These are phyloP conservation scores for Coniochaeta pulveracea DNA, from an alignment of 2,329 filamentous ascomycete species.

Conservation along the genomic window DNA sequence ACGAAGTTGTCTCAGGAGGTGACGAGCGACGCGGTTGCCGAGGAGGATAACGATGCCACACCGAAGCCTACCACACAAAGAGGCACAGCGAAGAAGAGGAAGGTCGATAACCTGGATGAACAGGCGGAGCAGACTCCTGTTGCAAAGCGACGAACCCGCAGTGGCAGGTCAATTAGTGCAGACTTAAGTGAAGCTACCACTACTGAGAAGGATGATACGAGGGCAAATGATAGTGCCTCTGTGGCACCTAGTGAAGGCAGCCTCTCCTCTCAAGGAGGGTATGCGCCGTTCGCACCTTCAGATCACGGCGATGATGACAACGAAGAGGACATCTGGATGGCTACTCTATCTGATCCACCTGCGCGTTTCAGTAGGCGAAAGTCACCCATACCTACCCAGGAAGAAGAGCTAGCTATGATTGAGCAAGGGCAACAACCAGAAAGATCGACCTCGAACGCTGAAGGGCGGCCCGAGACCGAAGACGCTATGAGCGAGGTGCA, in stretches of 20 bases:
- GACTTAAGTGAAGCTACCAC: constrained; percentile 6
- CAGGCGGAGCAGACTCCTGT: constrained; percentile 11
- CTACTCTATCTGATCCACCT: constrained; percentile 26
- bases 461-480: constrained; percentile 5
- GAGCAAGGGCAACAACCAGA: no score
- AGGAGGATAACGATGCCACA: constrained; percentile 18
- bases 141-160: constrained; percentile 18
- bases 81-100: constrained; percentile 12
- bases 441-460: no score
- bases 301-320: constrained; percentile 6
- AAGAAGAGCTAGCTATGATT: neutral
- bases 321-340: constrained; percentile 33
- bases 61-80: constrained; percentile 10
- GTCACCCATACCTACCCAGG: neutral
- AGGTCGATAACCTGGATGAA: constrained; percentile 16
- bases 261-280: constrained; percentile 1
- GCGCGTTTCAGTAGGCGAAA: neutral
- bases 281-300: neutral
- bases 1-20: constrained; percentile 11
- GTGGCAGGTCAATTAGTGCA: constrained; percentile 10
- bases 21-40: constrained; percentile 13
- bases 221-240: constrained; percentile 5
- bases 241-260: constrained; percentile 6
- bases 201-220: neutral
- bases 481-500: constrained; percentile 6